Conservation (phyloP, 2,329 filamentous ascomycete species). For the Uncinocarpus reesii region DNA sequence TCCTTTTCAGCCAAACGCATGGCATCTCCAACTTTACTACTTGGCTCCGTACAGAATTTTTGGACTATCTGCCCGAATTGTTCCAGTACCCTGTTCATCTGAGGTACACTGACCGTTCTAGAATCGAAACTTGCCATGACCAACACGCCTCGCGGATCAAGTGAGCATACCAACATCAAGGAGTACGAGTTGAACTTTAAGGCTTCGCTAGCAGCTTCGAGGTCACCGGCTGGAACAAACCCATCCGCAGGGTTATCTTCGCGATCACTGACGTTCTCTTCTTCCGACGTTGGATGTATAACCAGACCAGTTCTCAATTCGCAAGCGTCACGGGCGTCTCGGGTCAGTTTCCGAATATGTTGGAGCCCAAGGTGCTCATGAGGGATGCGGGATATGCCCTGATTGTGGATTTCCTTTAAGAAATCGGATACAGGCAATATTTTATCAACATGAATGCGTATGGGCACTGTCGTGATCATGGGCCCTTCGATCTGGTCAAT, state of each 20-base stretch:
- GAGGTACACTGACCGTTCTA: constrained; percentile 39
- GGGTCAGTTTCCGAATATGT: constrained; percentile 43
- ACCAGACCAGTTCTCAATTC: constrained; percentile 25
- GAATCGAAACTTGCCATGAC: constrained; percentile 56
- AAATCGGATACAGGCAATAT: constrained; percentile 36
- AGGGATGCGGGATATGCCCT: constrained; percentile 43
- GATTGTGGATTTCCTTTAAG: constrained; percentile 45
- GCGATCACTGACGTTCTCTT: constrained; percentile 4
- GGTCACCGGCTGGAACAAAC: constrained; percentile 47
- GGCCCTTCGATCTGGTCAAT: constrained; percentile 37
- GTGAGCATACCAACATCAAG: constrained; percentile 52
- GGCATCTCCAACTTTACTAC: constrained; percentile 4
- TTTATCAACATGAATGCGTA: constrained; percentile 29
- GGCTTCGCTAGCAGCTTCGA: constrained; percentile 50
- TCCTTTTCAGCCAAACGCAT: constrained; percentile 2
- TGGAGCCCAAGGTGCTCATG: constrained; percentile 49
- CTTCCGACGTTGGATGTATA: constrained; percentile 19
- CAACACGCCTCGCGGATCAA: constrained; percentile 48
- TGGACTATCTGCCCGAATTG: constrained; percentile 41
- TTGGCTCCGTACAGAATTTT: constrained; percentile 4
- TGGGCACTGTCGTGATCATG: constrained; percentile 37
- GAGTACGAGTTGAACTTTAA: constrained; percentile 47
- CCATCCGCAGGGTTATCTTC: constrained; percentile 36
- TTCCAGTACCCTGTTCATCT: constrained; percentile 44
- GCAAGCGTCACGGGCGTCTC: constrained; percentile 34